Evolutionary conservation across 2,329 filamentous ascomycete species (phyloP), one percentile per base, ranked within the genome.

Genomic region (Biscogniauxia mediterranea): DNA sequence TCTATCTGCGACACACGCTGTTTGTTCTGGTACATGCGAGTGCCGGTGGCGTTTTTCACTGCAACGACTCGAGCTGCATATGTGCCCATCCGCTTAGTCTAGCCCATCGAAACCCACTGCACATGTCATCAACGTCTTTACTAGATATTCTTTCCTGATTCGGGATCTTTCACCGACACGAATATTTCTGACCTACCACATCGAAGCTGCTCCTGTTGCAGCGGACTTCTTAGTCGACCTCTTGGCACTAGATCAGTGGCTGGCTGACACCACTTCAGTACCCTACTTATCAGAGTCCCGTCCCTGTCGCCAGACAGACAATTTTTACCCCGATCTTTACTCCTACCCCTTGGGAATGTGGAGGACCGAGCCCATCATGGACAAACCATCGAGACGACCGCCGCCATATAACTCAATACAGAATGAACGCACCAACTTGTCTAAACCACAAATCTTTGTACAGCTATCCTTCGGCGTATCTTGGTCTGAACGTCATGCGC

Each of bases 391-490:
- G 59, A 61, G 59, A 23, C 51, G 51, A 42, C 57, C 19, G 19
- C 42, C 42, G 17, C 38, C 54, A 3, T 58, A 69, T 62, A 66
- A 49, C 50, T 57, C 66, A 55, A 64, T 69, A 59, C 68, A 66
- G 61, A 65, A 66, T 62, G 69, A 73, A 61, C 67, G 66, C 54
- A 66, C 61, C 63, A 60, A 65, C 50, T 61, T 72, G 21, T 69
- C 71, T 23, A 74, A 73, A 26, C 79, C 79, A 26, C 79, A 80
- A 61, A 73, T 84, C 58, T 84, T 82, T 61, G 71, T 84, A 9
- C 79, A 82, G 58, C 71, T 85, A 61, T 81, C 83, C 67, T 81
- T 84, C 61, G 81, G 82, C 28, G 71, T 85, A 23, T 82, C 81
- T 0, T 83, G 80, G 77, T 76, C 77, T 25, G 75, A 75, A n/a